A percentile compares a stretch with the other conserved stretches of the same genome.
Evolutionary conservation across 2,329 filamentous ascomycete genomes (phyloP).

Genomic region (Alternaria arborescens): DNA sequence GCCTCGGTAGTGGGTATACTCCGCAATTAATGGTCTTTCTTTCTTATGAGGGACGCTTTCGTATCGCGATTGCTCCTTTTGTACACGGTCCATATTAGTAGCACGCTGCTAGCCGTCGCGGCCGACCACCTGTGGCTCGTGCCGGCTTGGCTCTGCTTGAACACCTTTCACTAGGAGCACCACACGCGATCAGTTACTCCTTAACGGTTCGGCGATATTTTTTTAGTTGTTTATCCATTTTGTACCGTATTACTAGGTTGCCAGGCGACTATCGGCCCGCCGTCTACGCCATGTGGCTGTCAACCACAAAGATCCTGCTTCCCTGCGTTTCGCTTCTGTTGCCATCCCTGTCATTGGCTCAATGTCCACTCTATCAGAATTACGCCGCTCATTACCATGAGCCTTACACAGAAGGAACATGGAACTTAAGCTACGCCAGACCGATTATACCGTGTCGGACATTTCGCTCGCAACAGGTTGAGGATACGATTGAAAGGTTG

Average conservation of each 20-base stretch:
- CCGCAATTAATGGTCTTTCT: background rate
- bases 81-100: background rate
- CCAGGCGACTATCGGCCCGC: background rate
- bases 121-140: conserved; percentile 8
- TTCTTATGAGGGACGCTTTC: background rate
- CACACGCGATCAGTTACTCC: background rate
- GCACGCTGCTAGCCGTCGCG: conserved; percentile 1
- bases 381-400: conserved; percentile 53
- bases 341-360: conserved; percentile 32
- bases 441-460: conserved; percentile 57
- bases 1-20: background rate
- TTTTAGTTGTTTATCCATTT: background rate
- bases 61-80: background rate
- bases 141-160: conserved; percentile 16
- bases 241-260: background rate
- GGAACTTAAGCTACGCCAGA: conserved; percentile 56
- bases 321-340: conserved; percentile 19
- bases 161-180: conserved; percentile 3
- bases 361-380: conserved; percentile 55
- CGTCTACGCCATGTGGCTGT: conserved; percentile 15
- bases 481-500: conserved; percentile 49
- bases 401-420: conserved; percentile 53
- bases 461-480: conserved; percentile 54
- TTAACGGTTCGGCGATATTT: background rate
- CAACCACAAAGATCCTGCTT: background rate